Base-by-base conservation (phyloP, 495 filamentous ascomycete species). In the Talaromyces wortmannii region DNA sequence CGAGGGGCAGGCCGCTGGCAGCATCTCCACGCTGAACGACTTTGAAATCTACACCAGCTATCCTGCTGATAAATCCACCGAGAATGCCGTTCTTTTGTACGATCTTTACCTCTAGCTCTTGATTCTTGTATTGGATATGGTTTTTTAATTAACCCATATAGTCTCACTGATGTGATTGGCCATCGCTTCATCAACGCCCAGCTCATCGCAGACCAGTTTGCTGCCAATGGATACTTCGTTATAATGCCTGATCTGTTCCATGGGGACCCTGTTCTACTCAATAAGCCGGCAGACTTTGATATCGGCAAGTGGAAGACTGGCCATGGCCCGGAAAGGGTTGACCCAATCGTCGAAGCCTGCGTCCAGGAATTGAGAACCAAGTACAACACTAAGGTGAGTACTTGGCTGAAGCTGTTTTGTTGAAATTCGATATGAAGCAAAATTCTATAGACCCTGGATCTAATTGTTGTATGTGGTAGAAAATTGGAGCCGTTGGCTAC, bases 181-280 rank as follows among this genome's bases (percentile, higher is more conserved):
- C 50, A 52, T 31, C 36, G 42, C 11, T 90, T 83, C 77, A 72
- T 81, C 66, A 95, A 95, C 73, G 75, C 81, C 63, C 76, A 92
- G 74, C 81, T 96, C 67, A 75, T 92, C 55, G 90, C 89, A 55
- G 90, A 95, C 73, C 86, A 90, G 66, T 90, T 80, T 57, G 91
- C 91, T 55, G 84, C 82, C 61, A 87, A 88, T 63, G 91, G 90
- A 45, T 96, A 91, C 69, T 77, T 88, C 17, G 83, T 83, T 45
- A 67, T 92, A 18, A 74, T 95, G 59, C 80, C 89, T 55, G 91
- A 96, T 66, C 71, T 87, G 56, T 89, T 92, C 77, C 78, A 85
- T 44, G 89, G 88, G 50, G 87, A 95, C 61, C 60, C 82, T 13
- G 63, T 89, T 61, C 53, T 62, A 13, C 61, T 64, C 47, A 44